Evolutionary conservation across 768 basidiomycete species (phyloP).

Genomic region (Lactarius evosmus): DNA sequence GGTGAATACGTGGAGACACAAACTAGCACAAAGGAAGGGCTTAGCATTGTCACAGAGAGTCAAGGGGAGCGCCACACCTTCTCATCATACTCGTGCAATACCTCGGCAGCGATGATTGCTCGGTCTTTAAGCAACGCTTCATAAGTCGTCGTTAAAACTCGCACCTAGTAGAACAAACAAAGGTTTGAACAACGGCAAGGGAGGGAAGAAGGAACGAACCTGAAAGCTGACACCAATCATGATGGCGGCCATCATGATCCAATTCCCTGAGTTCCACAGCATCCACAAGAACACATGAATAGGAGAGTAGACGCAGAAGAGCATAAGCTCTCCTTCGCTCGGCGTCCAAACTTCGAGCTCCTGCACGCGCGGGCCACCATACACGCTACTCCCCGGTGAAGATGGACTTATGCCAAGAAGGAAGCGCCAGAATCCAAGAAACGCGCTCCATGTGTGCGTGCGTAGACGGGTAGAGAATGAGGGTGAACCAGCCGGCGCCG

Average conservation of each 20-base stretch:
- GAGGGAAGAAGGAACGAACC: constrained; percentile 39
- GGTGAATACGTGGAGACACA: constrained; percentile 78
- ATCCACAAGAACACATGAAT: constrained; percentile 73
- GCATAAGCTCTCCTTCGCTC: constrained; percentile 60
- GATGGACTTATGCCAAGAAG: constrained; percentile 55
- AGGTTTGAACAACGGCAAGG: not conserved
- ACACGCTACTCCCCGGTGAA: constrained; percentile 22
- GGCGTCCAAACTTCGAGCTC: constrained; percentile 79
- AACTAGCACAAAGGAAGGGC: constrained; percentile 47
- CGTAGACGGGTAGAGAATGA: constrained; percentile 33
- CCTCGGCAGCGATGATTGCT: constrained; percentile 70
- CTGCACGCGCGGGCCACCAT: constrained; percentile 49
- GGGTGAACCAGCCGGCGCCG: constrained; percentile 43
- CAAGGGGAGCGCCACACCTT: constrained; percentile 46
- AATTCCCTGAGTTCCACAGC: constrained; percentile 65
- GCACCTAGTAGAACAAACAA: constrained; percentile 40
- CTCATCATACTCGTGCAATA: constrained; percentile 81
- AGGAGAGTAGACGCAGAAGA: constrained; percentile 78
- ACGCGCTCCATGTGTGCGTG: constrained; percentile 44
- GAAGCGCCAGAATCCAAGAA: constrained; percentile 62
- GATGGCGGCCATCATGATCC: constrained; percentile 66
- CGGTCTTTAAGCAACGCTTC: constrained; percentile 68
- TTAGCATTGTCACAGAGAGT: not conserved
- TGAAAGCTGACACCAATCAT: constrained; percentile 67
- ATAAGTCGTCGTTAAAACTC: constrained; percentile 53